Evolutionary conservation across 768 basidiomycete genomes (phyloP).

Genomic region (Tephrocybe sp.): DNA sequence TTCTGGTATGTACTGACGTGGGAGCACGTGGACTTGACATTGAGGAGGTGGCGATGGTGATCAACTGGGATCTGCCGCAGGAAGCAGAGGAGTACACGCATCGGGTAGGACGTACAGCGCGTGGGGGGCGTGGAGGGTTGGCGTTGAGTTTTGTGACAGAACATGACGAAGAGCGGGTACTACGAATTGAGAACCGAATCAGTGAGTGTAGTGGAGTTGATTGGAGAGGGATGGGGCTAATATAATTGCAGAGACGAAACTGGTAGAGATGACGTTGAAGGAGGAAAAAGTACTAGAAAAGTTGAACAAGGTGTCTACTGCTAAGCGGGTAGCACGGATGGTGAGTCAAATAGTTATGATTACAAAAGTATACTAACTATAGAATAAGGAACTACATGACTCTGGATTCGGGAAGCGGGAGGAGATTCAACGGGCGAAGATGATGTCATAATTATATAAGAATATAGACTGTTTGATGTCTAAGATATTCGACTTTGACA

Average conservation of each 20-base stretch:
- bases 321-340: constrained; percentile 93
- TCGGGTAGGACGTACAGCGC: constrained; percentile 91
- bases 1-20: constrained; percentile 93
- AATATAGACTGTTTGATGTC: not conserved
- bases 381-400: constrained; percentile 78
- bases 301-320: constrained; percentile 87
- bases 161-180: constrained; percentile 81
- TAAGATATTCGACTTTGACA: not conserved
- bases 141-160: constrained; percentile 96
- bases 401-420: constrained; percentile 89
- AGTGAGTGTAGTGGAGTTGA: constrained; percentile 46
- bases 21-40: constrained; percentile 95
- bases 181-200: constrained; percentile 84
- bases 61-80: constrained; percentile 95
- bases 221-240: constrained; percentile 1
- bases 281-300: constrained; percentile 83
- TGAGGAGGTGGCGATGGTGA: constrained; percentile 91
- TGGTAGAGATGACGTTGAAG: constrained; percentile 72
- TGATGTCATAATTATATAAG: constrained; percentile 19
- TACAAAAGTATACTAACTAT: constrained; percentile 6
- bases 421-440: constrained; percentile 75
- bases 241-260: constrained; percentile 56
- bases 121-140: constrained; percentile 85
- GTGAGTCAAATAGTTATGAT: constrained; percentile 41
- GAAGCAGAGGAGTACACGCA: constrained; percentile 95